Evolutionary conservation across 345 rosid genomes (phyloP).

Genomic region (Dimocarpus longan): DNA sequence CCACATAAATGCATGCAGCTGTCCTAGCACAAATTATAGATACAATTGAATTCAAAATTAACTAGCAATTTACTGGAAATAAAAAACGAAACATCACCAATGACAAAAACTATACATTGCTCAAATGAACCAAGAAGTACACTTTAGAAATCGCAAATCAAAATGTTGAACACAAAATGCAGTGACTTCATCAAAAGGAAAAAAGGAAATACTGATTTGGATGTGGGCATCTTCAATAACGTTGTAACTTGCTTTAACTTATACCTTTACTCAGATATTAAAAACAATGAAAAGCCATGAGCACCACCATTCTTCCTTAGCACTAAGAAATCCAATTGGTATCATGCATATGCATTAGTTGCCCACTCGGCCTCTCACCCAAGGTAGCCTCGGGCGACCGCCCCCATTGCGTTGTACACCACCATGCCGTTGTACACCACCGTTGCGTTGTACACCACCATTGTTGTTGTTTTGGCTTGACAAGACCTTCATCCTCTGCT

Average conservation of each 20-base stretch:
- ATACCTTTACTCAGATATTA: not conserved
- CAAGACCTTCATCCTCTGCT: slow-evolving; percentile 61
- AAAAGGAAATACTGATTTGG: not conserved
- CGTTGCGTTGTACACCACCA: slow-evolving; percentile 19
- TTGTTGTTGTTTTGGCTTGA: slow-evolving; percentile 31
- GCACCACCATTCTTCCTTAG: not conserved
- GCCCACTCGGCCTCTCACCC: slow-evolving; percentile 62
- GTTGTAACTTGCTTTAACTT: not conserved
- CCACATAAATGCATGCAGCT: too few relatives aligned
- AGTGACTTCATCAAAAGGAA: not conserved
- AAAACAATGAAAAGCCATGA: not conserved
- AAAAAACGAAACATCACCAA: not conserved
- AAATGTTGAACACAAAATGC: not conserved
- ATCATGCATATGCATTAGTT: slow-evolving; percentile 25
- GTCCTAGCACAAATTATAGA: too few relatives aligned
- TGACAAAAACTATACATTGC: slow-evolving; percentile 4
- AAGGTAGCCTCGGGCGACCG: slow-evolving; percentile 44
- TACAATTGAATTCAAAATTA: too few relatives aligned
- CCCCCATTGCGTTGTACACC: slow-evolving; percentile 29
- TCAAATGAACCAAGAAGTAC: not conserved
- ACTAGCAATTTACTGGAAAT: too few relatives aligned
- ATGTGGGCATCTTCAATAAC: not conserved
- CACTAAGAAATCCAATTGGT: not conserved
- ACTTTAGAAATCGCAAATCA: not conserved
- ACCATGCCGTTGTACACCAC: slow-evolving; percentile 17